phyloP scores from a whole-genome alignment of 2,329 filamentous ascomycete species.

The Ceratocystis harringtonii region DNA sequence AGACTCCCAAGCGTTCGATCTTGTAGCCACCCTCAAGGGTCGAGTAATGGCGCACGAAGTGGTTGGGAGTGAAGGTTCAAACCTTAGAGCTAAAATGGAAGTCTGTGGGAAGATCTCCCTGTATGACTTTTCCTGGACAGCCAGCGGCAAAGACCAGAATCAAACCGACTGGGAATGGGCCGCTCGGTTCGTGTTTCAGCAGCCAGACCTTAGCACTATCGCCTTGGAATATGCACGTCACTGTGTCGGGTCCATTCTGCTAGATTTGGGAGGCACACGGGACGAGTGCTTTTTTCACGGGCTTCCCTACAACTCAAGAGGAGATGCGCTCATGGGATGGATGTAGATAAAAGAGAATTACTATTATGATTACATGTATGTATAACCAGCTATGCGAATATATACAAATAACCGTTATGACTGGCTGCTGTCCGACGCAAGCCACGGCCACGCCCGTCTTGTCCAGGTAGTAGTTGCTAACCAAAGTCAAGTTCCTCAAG shows the following conservation, averaged over 20 bases:
- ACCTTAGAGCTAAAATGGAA: constrained; percentile 13
- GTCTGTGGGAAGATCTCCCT: constrained; percentile 13
- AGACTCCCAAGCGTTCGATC: background rate
- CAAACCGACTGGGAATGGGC: constrained; percentile 13
- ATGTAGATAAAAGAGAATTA: background rate
- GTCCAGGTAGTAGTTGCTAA: too few species aligned
- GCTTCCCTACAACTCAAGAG: constrained; percentile 9
- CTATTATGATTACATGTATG: background rate
- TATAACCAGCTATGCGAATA: constrained; percentile 2
- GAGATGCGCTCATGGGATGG: constrained; percentile 12
- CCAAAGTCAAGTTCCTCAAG: too few species aligned
- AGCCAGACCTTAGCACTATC: constrained; percentile 12
- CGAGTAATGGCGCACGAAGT: constrained; percentile 8
- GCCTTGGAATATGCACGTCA: constrained; percentile 13
- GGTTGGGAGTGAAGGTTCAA: constrained; percentile 6
- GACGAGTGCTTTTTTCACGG: constrained; percentile 14
- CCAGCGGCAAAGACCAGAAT: background rate
- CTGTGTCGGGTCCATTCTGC: constrained; percentile 14
- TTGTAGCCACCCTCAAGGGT: constrained; percentile 9
- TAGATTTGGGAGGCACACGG: constrained; percentile 11
- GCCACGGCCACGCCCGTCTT: too few species aligned
- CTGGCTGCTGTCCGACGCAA: too few species aligned
- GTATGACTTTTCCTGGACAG: constrained; percentile 12
- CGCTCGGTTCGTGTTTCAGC: constrained; percentile 10
- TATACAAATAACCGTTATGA: background rate